Evolutionary conservation across 2,329 filamentous ascomycete species (phyloP).

Genomic region (Pleurostoma richardsiae): DNA sequence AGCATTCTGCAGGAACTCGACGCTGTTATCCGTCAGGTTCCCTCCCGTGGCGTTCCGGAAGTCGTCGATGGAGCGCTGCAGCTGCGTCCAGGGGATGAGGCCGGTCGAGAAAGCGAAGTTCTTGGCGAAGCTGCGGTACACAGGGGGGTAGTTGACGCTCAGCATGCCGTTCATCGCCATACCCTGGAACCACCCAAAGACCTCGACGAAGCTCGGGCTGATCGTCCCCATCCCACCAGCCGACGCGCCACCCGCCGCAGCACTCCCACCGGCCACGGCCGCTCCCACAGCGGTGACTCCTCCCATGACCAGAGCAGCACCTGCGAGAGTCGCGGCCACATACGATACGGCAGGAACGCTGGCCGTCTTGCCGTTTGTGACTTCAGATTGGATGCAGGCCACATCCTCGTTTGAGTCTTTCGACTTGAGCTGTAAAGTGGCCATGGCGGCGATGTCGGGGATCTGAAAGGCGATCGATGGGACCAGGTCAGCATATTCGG

Average conservation of each 20-base stretch:
- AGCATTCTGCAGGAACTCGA: conserved; percentile 67
- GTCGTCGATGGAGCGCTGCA: conserved; percentile 78
- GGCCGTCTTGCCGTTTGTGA: conserved; percentile 84
- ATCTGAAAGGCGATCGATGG: conserved; percentile 85
- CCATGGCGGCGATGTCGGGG: conserved; percentile 83
- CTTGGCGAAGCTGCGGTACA: conserved; percentile 85
- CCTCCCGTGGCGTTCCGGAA: conserved; percentile 81
- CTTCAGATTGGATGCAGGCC: conserved; percentile 76
- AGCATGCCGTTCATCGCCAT: conserved; percentile 97
- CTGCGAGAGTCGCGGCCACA: conserved; percentile 77
- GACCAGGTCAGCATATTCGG: conserved; percentile 67
- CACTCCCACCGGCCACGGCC: conserved; percentile 48
- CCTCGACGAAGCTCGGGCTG: conserved; percentile 81
- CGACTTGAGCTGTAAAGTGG: conserved; percentile 69
- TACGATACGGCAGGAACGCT: conserved; percentile 74
- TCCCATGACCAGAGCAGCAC: conserved; percentile 71
- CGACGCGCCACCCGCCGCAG: conserved; percentile 42
- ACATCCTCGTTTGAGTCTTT: conserved; percentile 50
- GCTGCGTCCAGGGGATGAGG: conserved; percentile 72
- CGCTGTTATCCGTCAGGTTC: conserved; percentile 76
- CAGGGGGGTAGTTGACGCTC: conserved; percentile 77
- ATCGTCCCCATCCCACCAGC: conserved; percentile 55
- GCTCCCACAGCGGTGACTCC: conserved; percentile 66
- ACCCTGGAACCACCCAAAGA: conserved; percentile 86
- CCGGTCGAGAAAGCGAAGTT: conserved; percentile 93